Percentiles rank a stretch among this genome's conserved stretches.
phyloP scores from a whole-genome alignment of 2,329 filamentous ascomycete genomes.

The Diaporthe eres region DNA sequence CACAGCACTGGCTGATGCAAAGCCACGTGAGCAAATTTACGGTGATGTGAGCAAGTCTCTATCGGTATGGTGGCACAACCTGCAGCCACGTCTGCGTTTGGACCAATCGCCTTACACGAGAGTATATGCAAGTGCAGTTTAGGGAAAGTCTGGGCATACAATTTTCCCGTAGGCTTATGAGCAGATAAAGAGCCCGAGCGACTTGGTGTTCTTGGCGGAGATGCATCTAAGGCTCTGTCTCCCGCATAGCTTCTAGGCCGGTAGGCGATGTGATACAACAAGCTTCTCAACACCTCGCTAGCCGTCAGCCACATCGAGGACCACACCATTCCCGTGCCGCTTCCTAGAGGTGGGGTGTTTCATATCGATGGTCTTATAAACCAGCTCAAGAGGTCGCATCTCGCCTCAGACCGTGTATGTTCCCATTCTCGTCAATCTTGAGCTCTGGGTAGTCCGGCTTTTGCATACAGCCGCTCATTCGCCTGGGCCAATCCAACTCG shows the following conservation, averaged over 20 bases:
- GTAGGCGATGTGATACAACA: slow-evolving; percentile 7
- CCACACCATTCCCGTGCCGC: background rate
- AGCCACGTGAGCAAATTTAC: background rate
- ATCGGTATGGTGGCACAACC: background rate
- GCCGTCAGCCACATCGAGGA: background rate
- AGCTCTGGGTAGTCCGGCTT: slow-evolving; percentile 31
- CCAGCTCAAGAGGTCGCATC: background rate
- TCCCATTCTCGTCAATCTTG: slow-evolving; percentile 20
- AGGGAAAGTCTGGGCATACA: background rate
- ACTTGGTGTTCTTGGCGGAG: slow-evolving; percentile 6
- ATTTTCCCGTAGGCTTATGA: background rate
- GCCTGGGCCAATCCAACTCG: slow-evolving; percentile 19
- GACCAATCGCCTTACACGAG: background rate
- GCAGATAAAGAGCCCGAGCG: slow-evolving; percentile 7
- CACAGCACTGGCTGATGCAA: background rate
- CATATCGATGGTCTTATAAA: background rate
- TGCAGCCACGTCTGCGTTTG: background rate
- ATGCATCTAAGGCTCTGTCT: background rate
- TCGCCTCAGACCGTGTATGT: background rate
- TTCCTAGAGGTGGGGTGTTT: background rate
- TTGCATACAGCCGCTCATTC: slow-evolving; percentile 32
- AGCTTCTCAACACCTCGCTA: background rate
- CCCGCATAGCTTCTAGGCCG: background rate
- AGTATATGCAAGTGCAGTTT: background rate
- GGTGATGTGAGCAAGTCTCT: background rate